phyloP scores from a whole-genome alignment of 1,139 yeast species.

The Geotrichum aggregatum region DNA sequence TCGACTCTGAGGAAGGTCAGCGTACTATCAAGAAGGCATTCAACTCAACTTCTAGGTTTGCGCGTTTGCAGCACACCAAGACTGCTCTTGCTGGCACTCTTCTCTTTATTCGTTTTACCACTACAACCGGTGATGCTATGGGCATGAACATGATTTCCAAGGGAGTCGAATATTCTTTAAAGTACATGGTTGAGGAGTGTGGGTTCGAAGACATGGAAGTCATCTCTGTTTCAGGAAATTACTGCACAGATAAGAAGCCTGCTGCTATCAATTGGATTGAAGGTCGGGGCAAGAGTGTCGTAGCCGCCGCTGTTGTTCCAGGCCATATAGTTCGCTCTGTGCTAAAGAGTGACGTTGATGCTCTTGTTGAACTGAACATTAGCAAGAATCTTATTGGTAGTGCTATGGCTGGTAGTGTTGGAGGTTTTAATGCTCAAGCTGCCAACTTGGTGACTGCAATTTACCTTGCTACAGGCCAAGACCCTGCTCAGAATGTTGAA shows the following conservation, averaged over 20 bases:
- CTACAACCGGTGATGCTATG: constrained; percentile 99
- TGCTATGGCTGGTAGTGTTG: constrained; percentile 97
- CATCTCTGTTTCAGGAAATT: constrained; percentile 92
- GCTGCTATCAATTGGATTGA: constrained; percentile 99
- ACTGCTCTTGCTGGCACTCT: constrained; percentile 95
- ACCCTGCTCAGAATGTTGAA: constrained; percentile 97
- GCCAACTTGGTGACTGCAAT: constrained; percentile 94
- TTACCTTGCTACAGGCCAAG: constrained; percentile 93
- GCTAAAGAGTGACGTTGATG: constrained; percentile 86
- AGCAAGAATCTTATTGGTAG: constrained; percentile 90
- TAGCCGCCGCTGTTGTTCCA: constrained; percentile 94
- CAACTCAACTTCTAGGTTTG: constrained; percentile 95
- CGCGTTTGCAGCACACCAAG: constrained; percentile 83
- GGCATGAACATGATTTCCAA: constrained; percentile 99
- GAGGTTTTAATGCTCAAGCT: constrained; percentile 98
- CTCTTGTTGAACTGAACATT: constrained; percentile 83
- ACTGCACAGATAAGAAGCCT: constrained; percentile 95
- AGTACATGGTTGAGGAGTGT: constrained; percentile 78
- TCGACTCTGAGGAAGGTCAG: constrained; percentile 94
- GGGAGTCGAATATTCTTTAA: constrained; percentile 87
- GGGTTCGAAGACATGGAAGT: constrained; percentile 94
- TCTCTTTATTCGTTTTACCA: constrained; percentile 83
- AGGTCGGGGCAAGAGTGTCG: constrained; percentile 97
- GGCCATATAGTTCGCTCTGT: constrained; percentile 73
- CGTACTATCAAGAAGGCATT: constrained; percentile 77